phyloP scores from a whole-genome alignment of 2,329 filamentous ascomycete genomes.

The Fusarium papillatum region DNA sequence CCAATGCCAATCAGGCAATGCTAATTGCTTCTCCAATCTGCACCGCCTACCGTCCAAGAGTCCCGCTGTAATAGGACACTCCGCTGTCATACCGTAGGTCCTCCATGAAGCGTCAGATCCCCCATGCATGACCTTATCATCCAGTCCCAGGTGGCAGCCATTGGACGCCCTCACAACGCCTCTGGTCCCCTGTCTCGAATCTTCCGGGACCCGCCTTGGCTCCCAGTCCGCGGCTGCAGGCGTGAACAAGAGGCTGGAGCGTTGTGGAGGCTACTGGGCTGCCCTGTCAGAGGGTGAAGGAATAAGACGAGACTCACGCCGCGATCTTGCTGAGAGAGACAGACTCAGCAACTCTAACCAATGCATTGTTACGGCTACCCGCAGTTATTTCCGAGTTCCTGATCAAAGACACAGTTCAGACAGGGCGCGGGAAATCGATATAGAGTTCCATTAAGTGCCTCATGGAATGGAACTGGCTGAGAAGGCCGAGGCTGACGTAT shows the following conservation, averaged over 20 bases:
- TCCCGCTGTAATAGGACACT: constrained; percentile 39
- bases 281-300: constrained; percentile 17
- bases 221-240: constrained; percentile 8
- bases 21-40: constrained; percentile 25
- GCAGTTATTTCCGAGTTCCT: neutral
- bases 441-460: neutral
- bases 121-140: constrained; percentile 46
- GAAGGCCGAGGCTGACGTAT: constrained; percentile 29
- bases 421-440: neutral
- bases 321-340: neutral
- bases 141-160: constrained; percentile 25
- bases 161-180: constrained; percentile 24
- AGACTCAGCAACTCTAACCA: neutral
- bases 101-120: constrained; percentile 43
- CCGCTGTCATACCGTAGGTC: constrained; percentile 28
- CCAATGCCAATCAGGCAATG: neutral
- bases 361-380: constrained; percentile 6
- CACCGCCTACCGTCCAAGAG: constrained; percentile 21
- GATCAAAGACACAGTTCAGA: neutral
- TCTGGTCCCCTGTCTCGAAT: constrained; percentile 28
- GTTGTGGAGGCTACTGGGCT: constrained; percentile 23
- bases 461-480: neutral
- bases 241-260: constrained; percentile 16
- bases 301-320: constrained; percentile 18
- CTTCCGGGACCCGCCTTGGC: constrained; percentile 7